Base-by-base conservation (phyloP, 2,329 filamentous ascomycete species). In the Colletotrichum sp. region DNA sequence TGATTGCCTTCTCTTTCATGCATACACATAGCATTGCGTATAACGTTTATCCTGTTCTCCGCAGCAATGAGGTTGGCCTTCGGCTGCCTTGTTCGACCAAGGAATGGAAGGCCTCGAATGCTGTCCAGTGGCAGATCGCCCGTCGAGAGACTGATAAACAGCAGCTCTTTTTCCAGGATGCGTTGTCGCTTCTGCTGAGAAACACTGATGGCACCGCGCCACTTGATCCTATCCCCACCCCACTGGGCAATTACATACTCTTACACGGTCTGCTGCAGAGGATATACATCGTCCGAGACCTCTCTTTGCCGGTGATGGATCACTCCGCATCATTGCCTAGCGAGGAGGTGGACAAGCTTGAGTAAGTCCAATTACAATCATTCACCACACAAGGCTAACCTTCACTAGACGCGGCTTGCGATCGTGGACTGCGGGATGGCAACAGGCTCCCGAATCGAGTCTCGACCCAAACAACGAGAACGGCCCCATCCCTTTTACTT, bases 401-500 rank as follows among this genome's bases (percentile, higher is more conserved):
- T 30, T 10, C 7, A 15, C 15, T n/a, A 85, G 82, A 39, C 81
- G 83, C 8, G 84, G 80, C 0, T 79, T 86, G 1, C 81, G 84
- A 0, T 84, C 83, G 0, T 86, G 84, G 84, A 85, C 84, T 3
- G 81, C 83, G 0, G 82, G 82, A 8, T 86, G 84, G 84, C 84
- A 86, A 30, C 84, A 85, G 69, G 82, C 83, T 0, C 82, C 84
- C 1, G 84, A 86, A 62, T 86, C 84, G 3, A 84, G 80, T 28
- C 82, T 86, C 1, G 84, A 86, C 44, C 85, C 85, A 0, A 85
- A 85, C 64, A 85, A 86, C 49, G 84, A 85, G 59, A 86, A 85
- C 32, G 85, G 85, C 0, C 85, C 85, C 0, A 85, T 86, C 16
- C 84, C 85, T 0, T 86, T 86, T 74, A 89, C 87, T 0, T 89